A percentile compares a stretch with the other conserved stretches of the same genome.
Conservation (phyloP, 352 stramenopile genomes). For the Blastocystis hominis region DNA sequence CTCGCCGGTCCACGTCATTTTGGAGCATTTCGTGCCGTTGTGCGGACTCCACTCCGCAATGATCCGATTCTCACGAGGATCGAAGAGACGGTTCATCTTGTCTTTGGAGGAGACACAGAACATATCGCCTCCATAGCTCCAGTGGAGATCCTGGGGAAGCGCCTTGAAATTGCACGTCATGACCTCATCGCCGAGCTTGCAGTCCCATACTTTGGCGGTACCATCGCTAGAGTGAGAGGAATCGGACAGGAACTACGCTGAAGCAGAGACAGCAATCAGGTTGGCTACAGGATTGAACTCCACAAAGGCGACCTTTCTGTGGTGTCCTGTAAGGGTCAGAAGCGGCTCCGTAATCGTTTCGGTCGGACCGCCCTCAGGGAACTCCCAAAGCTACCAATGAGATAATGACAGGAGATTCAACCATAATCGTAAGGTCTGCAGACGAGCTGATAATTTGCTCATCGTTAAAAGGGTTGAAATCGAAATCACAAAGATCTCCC, state of each 20-base stretch:
- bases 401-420: neutral
- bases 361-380: slow-evolving; percentile 81
- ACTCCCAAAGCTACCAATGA: slow-evolving; percentile 89
- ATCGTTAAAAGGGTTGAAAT: slow-evolving; percentile 96
- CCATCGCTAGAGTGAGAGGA: neutral
- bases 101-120: slow-evolving; percentile 92
- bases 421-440: neutral
- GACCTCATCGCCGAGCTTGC: slow-evolving; percentile 85
- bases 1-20: slow-evolving; percentile 86
- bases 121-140: slow-evolving; percentile 86
- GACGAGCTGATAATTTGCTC: slow-evolving; percentile 63
- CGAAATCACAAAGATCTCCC: slow-evolving; percentile 87
- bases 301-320: slow-evolving; percentile 87
- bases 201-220: slow-evolving; percentile 94
- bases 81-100: slow-evolving; percentile 89
- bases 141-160: slow-evolving; percentile 92
- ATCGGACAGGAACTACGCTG: slow-evolving; percentile 67
- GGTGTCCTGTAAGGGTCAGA: slow-evolving; percentile 86
- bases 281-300: slow-evolving; percentile 91
- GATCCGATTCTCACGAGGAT: slow-evolving; percentile 73
- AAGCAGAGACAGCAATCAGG: slow-evolving; percentile 88
- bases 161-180: slow-evolving; percentile 61
- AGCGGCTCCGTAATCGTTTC: slow-evolving; percentile 85
- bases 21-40: slow-evolving; percentile 90
- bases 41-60: slow-evolving; percentile 70